These are phyloP conservation scores for Samsoniella hepiali DNA, from an alignment of 2,329 filamentous ascomycete species.

Conservation along the genomic window DNA sequence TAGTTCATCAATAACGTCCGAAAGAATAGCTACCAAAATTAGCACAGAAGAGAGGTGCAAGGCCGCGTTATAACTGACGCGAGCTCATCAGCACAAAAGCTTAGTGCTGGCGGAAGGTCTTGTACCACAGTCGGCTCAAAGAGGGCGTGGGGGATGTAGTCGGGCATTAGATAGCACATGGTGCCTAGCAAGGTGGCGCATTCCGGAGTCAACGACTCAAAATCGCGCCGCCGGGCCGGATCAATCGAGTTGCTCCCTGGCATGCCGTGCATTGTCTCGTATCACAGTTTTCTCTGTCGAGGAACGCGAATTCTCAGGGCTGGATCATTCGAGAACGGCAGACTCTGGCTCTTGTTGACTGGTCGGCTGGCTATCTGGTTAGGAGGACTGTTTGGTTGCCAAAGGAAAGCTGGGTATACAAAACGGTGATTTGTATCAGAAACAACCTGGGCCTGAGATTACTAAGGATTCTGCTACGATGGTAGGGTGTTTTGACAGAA, in stretches of 20 bases:
- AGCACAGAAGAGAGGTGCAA: not conserved
- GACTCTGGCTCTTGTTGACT: too few relatives aligned
- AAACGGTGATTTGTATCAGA: too few relatives aligned
- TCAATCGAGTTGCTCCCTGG: not conserved
- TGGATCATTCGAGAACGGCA: too few relatives aligned
- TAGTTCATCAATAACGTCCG: not conserved
- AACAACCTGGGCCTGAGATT: too few relatives aligned
- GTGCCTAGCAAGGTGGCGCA: not conserved
- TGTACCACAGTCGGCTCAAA: not conserved
- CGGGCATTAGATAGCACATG: slow-evolving; percentile 3
- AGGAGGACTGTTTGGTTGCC: too few relatives aligned
- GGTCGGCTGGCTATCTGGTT: too few relatives aligned
- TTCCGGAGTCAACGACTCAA: not conserved
- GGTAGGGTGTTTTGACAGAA: too few relatives aligned
- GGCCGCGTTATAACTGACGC: not conserved
- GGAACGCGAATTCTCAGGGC: too few relatives aligned
- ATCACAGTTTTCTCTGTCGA: too few relatives aligned
- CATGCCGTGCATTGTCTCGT: too few relatives aligned
- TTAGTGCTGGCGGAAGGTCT: not conserved
- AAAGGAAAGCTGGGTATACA: too few relatives aligned
- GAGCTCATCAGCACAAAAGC: not conserved
- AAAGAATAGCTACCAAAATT: not conserved
- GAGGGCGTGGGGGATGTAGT: not conserved
- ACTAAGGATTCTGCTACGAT: too few relatives aligned
- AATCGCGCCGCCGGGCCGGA: not conserved